Percentiles rank a stretch among this genome's conserved stretches.
Evolutionary conservation across 2,329 filamentous ascomycete genomes (phyloP).

Genomic region (Sporothrix brunneoviolacea): DNA sequence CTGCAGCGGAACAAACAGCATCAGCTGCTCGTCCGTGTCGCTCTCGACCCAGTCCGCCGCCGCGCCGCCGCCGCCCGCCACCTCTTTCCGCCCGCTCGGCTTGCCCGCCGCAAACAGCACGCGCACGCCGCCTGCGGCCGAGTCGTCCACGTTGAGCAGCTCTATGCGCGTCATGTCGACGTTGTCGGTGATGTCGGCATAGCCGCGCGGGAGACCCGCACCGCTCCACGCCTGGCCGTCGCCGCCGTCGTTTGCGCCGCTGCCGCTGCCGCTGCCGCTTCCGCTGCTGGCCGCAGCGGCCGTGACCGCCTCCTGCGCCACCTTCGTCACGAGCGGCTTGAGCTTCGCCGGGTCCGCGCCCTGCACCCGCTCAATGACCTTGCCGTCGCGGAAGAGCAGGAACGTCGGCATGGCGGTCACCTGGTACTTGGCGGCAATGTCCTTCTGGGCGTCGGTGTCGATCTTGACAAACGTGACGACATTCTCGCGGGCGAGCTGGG

Average conservation of each 20-base stretch:
- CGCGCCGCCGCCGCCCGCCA: constrained; percentile 37
- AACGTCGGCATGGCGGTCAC: constrained; percentile 85
- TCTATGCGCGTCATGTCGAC: constrained; percentile 76
- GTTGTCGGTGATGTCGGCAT: constrained; percentile 74
- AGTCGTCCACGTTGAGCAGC: constrained; percentile 77
- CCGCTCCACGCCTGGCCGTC: constrained; percentile 59
- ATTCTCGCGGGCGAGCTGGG: constrained; percentile 61
- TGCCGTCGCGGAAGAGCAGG: constrained; percentile 71
- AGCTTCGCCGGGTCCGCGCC: constrained; percentile 70
- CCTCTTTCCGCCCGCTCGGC: constrained; percentile 41
- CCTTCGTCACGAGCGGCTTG: constrained; percentile 61
- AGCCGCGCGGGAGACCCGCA: constrained; percentile 68
- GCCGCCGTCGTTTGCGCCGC: constrained; percentile 13
- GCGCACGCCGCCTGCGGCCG: constrained; percentile 63
- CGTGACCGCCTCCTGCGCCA: constrained; percentile 58
- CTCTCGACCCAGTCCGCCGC: constrained; percentile 84
- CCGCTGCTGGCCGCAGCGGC: constrained; percentile 35
- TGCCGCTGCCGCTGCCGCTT: constrained; percentile 29
- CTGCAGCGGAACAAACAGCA: constrained; percentile 88
- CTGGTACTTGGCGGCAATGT: constrained; percentile 65
- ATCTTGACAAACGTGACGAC: constrained; percentile 75
- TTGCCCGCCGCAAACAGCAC: constrained; percentile 64
- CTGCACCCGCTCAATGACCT: constrained; percentile 59
- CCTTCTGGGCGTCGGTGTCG: constrained; percentile 52
- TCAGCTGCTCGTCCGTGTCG: constrained; percentile 92